Conservation (phyloP, 805 yeast species). For the Saturnispora halmiae region DNA sequence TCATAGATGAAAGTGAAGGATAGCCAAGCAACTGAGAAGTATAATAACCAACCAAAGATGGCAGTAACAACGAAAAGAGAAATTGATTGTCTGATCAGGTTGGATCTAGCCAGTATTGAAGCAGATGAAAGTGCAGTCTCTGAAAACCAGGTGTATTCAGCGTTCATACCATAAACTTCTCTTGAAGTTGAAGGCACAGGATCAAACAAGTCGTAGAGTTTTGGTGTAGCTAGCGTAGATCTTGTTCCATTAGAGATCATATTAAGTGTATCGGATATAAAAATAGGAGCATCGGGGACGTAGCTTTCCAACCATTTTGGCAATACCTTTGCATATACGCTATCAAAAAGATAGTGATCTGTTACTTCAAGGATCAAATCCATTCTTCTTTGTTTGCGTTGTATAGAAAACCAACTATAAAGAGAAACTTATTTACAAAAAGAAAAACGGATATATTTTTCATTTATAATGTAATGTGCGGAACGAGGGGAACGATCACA, state of each 20-base stretch:
- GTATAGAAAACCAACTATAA: background rate
- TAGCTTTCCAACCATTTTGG: constrained; percentile 44
- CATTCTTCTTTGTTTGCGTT: constrained; percentile 37
- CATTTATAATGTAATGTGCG: background rate
- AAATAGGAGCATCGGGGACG: constrained; percentile 25
- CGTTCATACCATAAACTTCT: constrained; percentile 35
- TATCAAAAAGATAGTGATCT: constrained; percentile 70
- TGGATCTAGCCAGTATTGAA: constrained; percentile 68
- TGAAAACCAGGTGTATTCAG: constrained; percentile 48
- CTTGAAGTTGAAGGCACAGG: constrained; percentile 18
- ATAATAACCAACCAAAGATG: constrained; percentile 80
- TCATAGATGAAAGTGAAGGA: constrained; percentile 78
- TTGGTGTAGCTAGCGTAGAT: constrained; percentile 17
- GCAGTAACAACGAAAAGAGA: constrained; percentile 63
- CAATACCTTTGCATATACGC: constrained; percentile 55
- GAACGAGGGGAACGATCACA: constrained; percentile 9
- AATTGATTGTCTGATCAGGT: constrained; percentile 58
- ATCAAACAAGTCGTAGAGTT: constrained; percentile 24
- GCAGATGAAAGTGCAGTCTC: constrained; percentile 47
- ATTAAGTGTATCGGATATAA: constrained; percentile 18
- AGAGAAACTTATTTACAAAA: background rate
- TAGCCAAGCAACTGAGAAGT: constrained; percentile 64
- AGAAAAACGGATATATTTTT: constrained; percentile 1
- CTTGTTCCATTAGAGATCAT: constrained; percentile 22
- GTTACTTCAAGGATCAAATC: constrained; percentile 80